Conservation (phyloP, 768 basidiomycete species). For the Suillus subalutaceus region DNA sequence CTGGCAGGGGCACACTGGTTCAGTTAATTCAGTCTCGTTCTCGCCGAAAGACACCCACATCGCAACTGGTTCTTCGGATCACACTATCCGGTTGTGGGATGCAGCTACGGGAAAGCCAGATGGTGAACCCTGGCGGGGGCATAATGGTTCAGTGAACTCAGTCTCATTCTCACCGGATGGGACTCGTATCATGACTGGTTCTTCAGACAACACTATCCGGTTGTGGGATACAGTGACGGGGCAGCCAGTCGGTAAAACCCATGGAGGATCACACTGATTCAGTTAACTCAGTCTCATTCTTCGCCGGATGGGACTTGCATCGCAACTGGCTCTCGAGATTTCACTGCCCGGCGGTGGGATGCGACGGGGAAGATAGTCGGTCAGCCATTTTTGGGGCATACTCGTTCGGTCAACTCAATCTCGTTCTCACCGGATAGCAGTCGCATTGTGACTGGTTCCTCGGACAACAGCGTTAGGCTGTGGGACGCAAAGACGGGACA, state of each 20-base stretch:
- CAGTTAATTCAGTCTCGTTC: constrained; percentile 9
- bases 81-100: constrained; percentile 7
- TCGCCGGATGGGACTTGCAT: constrained; percentile 12
- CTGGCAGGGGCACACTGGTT: neutral
- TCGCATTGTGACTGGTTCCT: constrained; percentile 15
- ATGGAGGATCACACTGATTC: constrained; percentile 9
- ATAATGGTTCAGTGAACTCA: constrained; percentile 3
- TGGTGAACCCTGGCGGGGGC: constrained; percentile 1
- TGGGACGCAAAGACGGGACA: constrained; percentile 3
- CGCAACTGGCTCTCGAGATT: constrained; percentile 12
- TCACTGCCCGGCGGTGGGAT: constrained; percentile 18
- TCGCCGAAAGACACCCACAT: constrained; percentile 9
- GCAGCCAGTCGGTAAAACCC: neutral
- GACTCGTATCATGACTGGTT: constrained; percentile 20
- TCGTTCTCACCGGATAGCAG: constrained; percentile 20
- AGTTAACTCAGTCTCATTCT: constrained; percentile 16
- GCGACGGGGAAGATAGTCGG: constrained; percentile 9
- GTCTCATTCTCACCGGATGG: constrained; percentile 17
- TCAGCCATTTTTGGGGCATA: constrained; percentile 14
- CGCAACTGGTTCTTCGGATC: constrained; percentile 6
- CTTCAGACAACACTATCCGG: constrained; percentile 19
- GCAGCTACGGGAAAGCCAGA: constrained; percentile 11
- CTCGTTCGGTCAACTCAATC: constrained; percentile 11
- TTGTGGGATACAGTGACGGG: constrained; percentile 23
- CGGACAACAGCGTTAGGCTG: neutral